A percentile compares a stretch with the other conserved stretches of the same genome.
Evolutionary conservation across 768 basidiomycete species (phyloP).

Genomic region (Guyanaporus albipodus): DNA sequence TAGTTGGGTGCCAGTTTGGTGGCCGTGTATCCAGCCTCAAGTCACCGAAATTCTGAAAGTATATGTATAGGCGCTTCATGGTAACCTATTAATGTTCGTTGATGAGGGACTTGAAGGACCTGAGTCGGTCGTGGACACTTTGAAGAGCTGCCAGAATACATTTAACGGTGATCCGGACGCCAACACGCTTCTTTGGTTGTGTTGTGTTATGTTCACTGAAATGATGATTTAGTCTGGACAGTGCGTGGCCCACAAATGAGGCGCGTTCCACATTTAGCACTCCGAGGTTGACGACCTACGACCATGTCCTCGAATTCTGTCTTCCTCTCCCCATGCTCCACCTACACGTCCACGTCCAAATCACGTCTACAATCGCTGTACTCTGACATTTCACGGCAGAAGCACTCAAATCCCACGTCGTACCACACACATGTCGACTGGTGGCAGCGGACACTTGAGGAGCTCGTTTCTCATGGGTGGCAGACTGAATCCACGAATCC

Average conservation of each 20-base stretch:
- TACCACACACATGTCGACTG: slow-evolving; percentile 80
- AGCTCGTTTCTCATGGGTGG: slow-evolving; percentile 54
- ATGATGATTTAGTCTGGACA: background rate
- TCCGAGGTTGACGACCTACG: slow-evolving; percentile 3
- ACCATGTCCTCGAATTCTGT: slow-evolving; percentile 18
- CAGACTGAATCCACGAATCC: slow-evolving; percentile 32
- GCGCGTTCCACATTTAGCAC: background rate
- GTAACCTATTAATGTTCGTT: no score
- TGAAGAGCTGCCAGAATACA: no score
- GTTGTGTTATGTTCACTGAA: no score
- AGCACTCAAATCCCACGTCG: slow-evolving; percentile 77
- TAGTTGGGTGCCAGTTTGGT: no score
- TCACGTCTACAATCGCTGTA: slow-evolving; percentile 76
- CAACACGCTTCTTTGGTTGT: no score
- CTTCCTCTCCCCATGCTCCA: slow-evolving; percentile 23
- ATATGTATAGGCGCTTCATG: no score
- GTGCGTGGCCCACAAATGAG: slow-evolving; percentile 12
- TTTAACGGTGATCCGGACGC: no score
- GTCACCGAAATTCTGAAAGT: no score
- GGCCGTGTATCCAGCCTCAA: no score
- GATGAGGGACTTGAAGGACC: no score
- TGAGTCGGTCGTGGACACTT: no score
- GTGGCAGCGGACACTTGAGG: slow-evolving; percentile 75
- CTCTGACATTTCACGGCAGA: slow-evolving; percentile 82
- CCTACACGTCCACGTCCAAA: slow-evolving; percentile 29